Base-by-base conservation (phyloP, 2,329 filamentous ascomycete species). In the Biscogniauxia mediterranea region DNA sequence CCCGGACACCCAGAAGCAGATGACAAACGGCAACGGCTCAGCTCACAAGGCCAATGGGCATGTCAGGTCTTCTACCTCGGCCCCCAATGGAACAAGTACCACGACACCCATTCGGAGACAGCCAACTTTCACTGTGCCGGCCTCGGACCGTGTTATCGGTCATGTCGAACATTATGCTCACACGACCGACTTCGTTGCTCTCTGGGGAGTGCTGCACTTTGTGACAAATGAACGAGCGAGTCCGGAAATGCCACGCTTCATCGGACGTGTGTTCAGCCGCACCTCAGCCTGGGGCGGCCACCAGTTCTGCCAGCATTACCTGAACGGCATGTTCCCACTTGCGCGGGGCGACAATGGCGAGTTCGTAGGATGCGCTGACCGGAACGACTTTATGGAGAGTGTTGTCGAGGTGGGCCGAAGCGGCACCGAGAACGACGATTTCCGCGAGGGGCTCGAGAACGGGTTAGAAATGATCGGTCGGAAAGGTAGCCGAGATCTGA, bases 101-200 rank as follows among this genome's bases (percentile, higher is more conserved):
- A 32, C 51, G 8, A 58, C 59, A 5, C 58, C 53, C 9, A 15
- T 46, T 5, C 38, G 17, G 17, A 46, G 38, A 46, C 58, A 55
- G 28, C 65, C 57, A 28, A 59, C 59, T 19, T 65, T 64, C 19
- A 70, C 63, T 0, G 56, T 69, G 5, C 63, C 77, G 1, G 73
- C 79, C 8, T 75, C 79, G 5, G 78, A 80, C 63, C 76, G 79
- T 50, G 83, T 84, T 2, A 87, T 94, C 56, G 81, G 83, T 5
- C 83, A 93, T 66, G 88, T 95, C 49, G 91, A 95, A 75, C 91
- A 95, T 74, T 95, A 93, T 69, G 89, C 88, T 2, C 90, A 93
- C 71, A 83, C 82, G 8, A 83, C 81, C 17, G 91, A 95, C 68
- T 90, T 92, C 66, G 90, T 94, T 2, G 84, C 90, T 3, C 78